Percentiles rank a stretch among this genome's conserved stretches.
These are phyloP conservation scores for Poteriospumella lacustris DNA, from an alignment of 108 stramenopile species.

Conservation along the genomic window DNA sequence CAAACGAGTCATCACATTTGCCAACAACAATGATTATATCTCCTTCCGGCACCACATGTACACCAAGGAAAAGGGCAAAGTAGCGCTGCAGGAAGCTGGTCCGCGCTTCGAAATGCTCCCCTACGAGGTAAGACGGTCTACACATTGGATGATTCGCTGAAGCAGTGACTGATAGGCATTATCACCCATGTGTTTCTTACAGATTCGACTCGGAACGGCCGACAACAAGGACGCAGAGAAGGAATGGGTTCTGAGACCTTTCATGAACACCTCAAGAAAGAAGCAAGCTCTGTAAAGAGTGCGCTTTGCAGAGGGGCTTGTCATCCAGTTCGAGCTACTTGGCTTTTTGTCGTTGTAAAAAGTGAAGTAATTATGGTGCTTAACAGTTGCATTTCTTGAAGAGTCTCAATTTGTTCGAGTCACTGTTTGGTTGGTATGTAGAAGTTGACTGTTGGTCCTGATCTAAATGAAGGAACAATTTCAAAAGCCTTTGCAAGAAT, in stretches of 20 bases:
- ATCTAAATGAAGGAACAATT: too few relatives aligned
- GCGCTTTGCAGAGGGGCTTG: too few relatives aligned
- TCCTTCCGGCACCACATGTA: conserved; percentile 96
- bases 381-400: too few relatives aligned
- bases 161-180: not conserved
- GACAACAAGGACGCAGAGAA: conserved; percentile 91
- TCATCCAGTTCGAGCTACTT: too few relatives aligned
- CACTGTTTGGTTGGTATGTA: too few relatives aligned
- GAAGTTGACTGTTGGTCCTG: too few relatives aligned
- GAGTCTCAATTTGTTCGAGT: too few relatives aligned
- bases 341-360: too few relatives aligned
- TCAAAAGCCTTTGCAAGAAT: too few relatives aligned
- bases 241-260: conserved; percentile 94
- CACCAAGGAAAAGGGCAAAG: conserved; percentile 61
- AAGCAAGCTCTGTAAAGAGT: conserved; percentile 45
- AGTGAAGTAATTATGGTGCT: too few relatives aligned
- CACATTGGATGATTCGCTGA: too few relatives aligned
- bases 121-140: conserved; percentile 70
- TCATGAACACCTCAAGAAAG: conserved; percentile 91
- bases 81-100: conserved; percentile 86
- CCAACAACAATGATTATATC: conserved; percentile 89
- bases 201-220: conserved; percentile 69
- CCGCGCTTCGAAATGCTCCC: conserved; percentile 95
- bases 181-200: not conserved
- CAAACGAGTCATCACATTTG: conserved; percentile 81